These are phyloP conservation scores for Ceriops decandra DNA, from an alignment of 345 rosid genomes.

Conservation along the genomic window DNA sequence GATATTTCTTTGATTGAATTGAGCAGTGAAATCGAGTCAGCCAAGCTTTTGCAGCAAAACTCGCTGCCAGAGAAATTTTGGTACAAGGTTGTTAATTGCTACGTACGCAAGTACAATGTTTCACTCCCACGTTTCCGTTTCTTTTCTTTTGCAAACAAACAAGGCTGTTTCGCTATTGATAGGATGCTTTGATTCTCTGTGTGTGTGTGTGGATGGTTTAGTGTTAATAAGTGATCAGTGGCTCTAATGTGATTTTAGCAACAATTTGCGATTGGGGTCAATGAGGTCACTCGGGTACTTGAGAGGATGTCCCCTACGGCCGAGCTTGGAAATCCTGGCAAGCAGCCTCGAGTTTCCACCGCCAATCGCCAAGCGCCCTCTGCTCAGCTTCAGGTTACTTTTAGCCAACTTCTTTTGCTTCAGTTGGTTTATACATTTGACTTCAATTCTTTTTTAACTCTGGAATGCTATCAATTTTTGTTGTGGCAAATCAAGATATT, in stretches of 20 bases:
- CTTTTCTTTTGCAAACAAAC: too few relatives aligned
- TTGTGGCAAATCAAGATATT: too few relatives aligned
- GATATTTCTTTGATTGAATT: background rate
- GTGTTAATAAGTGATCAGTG: background rate
- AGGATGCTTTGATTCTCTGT: background rate
- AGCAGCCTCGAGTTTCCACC: conserved; percentile 4
- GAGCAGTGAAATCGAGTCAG: conserved; percentile 47
- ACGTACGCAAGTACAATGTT: too few relatives aligned
- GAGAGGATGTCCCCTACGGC: conserved; percentile 51
- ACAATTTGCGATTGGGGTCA: conserved; percentile 79
- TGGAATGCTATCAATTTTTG: too few relatives aligned
- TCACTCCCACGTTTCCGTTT: too few relatives aligned
- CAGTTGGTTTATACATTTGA: too few relatives aligned
- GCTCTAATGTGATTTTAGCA: conserved; percentile 32
- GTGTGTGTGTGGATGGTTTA: background rate
- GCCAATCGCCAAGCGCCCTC: conserved; percentile 22
- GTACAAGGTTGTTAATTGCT: conserved; percentile 50
- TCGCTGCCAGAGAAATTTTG: conserved; percentile 69
- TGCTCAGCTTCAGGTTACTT: conserved; percentile 56
- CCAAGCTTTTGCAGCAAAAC: conserved; percentile 41
- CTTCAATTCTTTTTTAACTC: too few relatives aligned
- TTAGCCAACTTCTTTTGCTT: too few relatives aligned
- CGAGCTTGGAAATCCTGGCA: conserved; percentile 17
- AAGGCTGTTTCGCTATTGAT: too few relatives aligned
- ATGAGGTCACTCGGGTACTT: conserved; percentile 80